Base-by-base conservation (phyloP, 371 early-diverging fungal species). In the Chytridiales sp. region DNA sequence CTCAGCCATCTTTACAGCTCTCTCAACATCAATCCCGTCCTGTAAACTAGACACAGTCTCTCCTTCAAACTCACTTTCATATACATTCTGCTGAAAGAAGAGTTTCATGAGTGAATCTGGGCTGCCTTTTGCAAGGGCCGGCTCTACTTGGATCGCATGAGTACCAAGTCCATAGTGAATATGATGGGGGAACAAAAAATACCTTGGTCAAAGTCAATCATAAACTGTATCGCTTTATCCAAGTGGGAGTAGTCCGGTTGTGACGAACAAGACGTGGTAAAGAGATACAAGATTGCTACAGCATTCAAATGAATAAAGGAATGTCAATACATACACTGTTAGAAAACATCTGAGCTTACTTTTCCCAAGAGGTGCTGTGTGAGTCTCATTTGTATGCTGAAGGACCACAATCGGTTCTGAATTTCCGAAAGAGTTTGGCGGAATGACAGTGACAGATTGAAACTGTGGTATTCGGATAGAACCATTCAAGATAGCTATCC, bases 341-440 rank as follows among this genome's bases (percentile, higher is more conserved):
- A 60, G 72, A 74, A 6, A 72, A 52, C 57, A 71, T 70, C 21
- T 46, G 26, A 19, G 48, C 79, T 72, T 81, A 86, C 86, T 83
- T 64, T 84, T 70, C 1, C 75, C 75, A 27, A 56, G 66, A 1
- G 87, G 89, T 55, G 86, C 86, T 2, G 85, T 76, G 75, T 81
- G 78, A 24, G 80, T 83, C 35, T 83, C 86, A 26, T 73, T 69
- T 44, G 74, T 81, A 56, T 83, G 77, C 27, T 87, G 86, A 41
- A 83, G 83, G 56, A 85, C 79, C 47, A 86, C 75, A n/a, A 84
- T 77, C 44, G 82, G 53, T 71, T 70, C 19, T 84, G 63, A 38
- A 40, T 68, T 42, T 55, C 80, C 66, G 59, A 65, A 26, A 59
- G 73, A 76, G 17, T 71, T 61, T 21, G 76, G 35, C 72, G 74